Conservation (phyloP, 257 asterid species). For the Solanum virginianum region DNA sequence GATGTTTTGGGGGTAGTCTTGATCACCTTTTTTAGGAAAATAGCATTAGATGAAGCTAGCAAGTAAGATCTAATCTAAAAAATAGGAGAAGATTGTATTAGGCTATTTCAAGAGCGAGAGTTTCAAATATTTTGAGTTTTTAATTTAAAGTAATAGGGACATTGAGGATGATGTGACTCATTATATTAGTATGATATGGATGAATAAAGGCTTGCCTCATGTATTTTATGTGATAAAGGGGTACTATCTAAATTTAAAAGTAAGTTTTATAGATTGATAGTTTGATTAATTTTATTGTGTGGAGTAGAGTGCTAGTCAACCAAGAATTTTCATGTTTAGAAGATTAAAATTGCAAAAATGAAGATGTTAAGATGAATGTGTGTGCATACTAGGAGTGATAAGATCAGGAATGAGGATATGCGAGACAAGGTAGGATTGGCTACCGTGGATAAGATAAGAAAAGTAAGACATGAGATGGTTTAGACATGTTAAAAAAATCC, state of each 20-base stretch:
- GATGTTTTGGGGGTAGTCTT: too few species aligned
- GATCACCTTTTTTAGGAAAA: too few species aligned
- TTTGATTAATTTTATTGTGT: background rate
- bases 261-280: too few species aligned
- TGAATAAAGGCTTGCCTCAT: too few species aligned
- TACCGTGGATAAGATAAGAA: background rate
- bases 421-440: background rate
- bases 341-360: background rate
- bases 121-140: too few species aligned
- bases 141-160: background rate
- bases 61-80: too few species aligned
- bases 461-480: background rate
- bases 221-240: background rate
- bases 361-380: too few species aligned
- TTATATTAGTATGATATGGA: background rate
- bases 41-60: too few species aligned
- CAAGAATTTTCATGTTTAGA: background rate
- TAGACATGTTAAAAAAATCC: too few species aligned
- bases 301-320: background rate
- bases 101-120: background rate
- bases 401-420: background rate
- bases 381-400: background rate
- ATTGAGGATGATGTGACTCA: background rate
- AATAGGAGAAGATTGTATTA: background rate
- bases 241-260: background rate